Base-by-base conservation (phyloP, 2,329 filamentous ascomycete genomes). In the Sclerotinia sclerotiorum region DNA sequence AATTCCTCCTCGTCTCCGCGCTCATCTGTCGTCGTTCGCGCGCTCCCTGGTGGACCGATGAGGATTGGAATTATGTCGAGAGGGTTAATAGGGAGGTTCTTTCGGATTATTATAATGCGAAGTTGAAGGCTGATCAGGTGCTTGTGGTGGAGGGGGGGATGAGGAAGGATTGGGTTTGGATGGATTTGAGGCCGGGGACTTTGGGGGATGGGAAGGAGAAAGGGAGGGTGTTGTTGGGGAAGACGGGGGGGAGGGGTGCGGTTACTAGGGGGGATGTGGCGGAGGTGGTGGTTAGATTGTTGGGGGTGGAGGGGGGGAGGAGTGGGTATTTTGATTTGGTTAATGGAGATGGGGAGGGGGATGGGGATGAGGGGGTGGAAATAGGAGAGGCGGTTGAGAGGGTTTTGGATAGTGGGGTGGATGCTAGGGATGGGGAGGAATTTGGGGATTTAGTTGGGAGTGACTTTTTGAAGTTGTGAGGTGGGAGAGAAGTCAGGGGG, bases 1-100 rank as follows among this genome's bases (percentile, higher is more conserved):
- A 86, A 69, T 90, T 90, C 79, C 81, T 91, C 61, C 83, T 90
- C 73, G 81, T 91, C 65, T 90, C 87, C 0, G 88, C 89, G 72
- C 77, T 86, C 15, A 82, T 82, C 69, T 84, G 85, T 24, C 84
- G 89, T 32, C 81, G 83, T 35, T 67, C 70, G 7, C 79, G 79
- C 42, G 84, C 87, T 0, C 72, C 82, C 0, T 90, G 87, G 86
- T 89, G 85, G 84, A 77, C 80, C 29, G 79, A 82, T 6, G 81
- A 79, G 13, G 79, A 78, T 68, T 87, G 84, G 83, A 69, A 70
- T 1, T 48, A 51, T 1, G 74, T 79, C 19, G 69, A 76, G 21
- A 76, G 83, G 51, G 79, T 79, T 56, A 81, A 82, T 73, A 75
- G 76, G 15, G 79, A 80, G 48, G 70, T 78, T 3, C 78, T 88